These are phyloP conservation scores for Wickerhamomyces xylosicus DNA, from an alignment of 805 yeast species.

Conservation along the genomic window DNA sequence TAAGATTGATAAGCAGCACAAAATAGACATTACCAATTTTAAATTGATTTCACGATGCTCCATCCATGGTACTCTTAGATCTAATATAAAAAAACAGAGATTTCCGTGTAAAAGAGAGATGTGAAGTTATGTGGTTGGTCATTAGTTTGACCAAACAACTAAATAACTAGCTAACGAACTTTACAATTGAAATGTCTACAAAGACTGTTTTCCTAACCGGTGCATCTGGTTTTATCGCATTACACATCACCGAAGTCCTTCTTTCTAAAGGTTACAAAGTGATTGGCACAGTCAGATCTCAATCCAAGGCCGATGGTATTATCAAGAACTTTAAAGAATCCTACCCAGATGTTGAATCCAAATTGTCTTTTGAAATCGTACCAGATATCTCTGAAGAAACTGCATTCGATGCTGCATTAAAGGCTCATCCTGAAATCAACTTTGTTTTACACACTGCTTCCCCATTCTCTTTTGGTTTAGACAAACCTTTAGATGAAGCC, in stretches of 20 bases:
- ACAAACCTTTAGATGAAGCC: slow-evolving; percentile 35
- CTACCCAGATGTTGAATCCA: slow-evolving; percentile 19
- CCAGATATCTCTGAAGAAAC: slow-evolving; percentile 34
- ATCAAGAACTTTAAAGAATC: slow-evolving; percentile 18
- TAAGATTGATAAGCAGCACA: no score
- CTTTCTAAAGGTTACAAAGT: slow-evolving; percentile 30
- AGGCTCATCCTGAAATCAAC: slow-evolving; percentile 37
- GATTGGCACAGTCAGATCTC: slow-evolving; percentile 34
- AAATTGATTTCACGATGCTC: no score
- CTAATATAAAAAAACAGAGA: no score
- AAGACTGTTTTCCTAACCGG: slow-evolving; percentile 34
- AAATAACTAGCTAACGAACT: background rate
- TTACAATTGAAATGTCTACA: slow-evolving; percentile 1
- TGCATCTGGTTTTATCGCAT: slow-evolving; percentile 40
- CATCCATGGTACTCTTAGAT: no score
- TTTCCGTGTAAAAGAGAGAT: no score
- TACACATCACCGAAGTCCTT: slow-evolving; percentile 29
- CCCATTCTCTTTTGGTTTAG: slow-evolving; percentile 37
- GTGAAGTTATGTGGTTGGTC: no score
- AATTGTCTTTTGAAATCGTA: slow-evolving; percentile 35
- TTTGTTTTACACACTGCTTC: slow-evolving; percentile 55
- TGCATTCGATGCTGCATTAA: slow-evolving; percentile 36
- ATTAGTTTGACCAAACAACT: background rate
- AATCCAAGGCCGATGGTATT: slow-evolving; percentile 26
- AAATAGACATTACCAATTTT: no score